Conservation (phyloP, 2,329 filamentous ascomycete species). For the Trichoderma breve region DNA sequence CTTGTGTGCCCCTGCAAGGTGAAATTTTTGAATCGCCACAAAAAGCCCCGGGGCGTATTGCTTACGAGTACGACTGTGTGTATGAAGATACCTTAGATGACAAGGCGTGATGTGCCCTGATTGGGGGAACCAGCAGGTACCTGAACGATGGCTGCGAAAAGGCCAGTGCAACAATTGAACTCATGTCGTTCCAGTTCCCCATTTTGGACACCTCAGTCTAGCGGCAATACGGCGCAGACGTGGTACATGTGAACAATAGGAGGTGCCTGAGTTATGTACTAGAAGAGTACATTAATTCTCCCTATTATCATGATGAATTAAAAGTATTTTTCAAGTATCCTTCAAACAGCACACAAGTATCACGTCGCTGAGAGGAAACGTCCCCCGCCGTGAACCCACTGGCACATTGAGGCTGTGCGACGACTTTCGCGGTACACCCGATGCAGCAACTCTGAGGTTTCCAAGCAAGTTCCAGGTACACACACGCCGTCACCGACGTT, state of each 20-base stretch:
- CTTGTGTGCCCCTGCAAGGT: neutral
- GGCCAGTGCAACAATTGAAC: neutral
- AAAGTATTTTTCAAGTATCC: neutral
- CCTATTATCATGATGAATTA: neutral
- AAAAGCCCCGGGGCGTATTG: neutral
- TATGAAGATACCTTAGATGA: neutral
- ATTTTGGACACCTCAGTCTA: neutral
- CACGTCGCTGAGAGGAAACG: neutral
- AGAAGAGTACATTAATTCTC: fast-evolving
- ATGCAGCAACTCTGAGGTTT: neutral
- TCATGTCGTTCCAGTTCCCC: neutral
- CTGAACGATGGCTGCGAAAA: neutral
- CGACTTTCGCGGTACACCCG: neutral
- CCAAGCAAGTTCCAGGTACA: neutral
- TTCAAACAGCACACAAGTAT: neutral
- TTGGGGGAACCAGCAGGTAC: neutral
- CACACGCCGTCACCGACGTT: neutral
- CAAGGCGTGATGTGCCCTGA: neutral
- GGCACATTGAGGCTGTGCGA: neutral
- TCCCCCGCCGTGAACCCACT: neutral
- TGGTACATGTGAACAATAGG: neutral
- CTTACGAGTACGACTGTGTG: neutral
- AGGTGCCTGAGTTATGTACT: neutral
- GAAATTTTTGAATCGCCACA: neutral
- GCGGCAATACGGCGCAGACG: neutral